Evolutionary conservation across 352 stramenopile genomes (phyloP).

Genomic region (Pythium chondricola): DNA sequence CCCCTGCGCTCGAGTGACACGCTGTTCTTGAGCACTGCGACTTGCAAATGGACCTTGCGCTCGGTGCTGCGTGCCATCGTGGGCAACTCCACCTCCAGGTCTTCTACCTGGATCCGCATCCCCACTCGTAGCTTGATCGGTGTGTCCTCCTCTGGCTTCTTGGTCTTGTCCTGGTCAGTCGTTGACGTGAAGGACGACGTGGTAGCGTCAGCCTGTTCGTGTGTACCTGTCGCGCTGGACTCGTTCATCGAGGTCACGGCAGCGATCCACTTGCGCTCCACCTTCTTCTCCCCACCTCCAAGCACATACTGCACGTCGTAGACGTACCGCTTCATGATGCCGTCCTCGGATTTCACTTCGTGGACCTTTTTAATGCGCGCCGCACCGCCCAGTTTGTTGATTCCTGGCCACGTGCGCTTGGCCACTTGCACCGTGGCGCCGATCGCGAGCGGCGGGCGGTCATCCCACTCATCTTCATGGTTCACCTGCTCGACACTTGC

Average conservation of each 20-base stretch:
- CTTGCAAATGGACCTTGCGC: conserved; percentile 30
- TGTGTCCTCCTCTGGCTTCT: neutral
- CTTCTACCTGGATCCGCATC: conserved; percentile 11
- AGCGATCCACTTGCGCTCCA: conserved; percentile 78
- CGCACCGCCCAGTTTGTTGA: conserved; percentile 80
- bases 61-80: neutral
- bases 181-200: too few relatives aligned
- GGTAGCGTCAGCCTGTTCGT: neutral
- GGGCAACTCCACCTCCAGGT: conserved; percentile 12
- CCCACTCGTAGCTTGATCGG: conserved; percentile 10
- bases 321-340: conserved; percentile 30
- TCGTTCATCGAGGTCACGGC: conserved; percentile 25
- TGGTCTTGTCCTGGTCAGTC: too few relatives aligned
- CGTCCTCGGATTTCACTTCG: conserved; percentile 25
- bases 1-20: conserved; percentile 24
- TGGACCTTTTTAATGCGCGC: conserved; percentile 62
- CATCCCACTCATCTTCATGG: conserved; percentile 35
- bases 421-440: conserved; percentile 65
- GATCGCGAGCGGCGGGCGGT: conserved; percentile 36
- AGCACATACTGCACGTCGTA: conserved; percentile 77
- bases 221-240: neutral
- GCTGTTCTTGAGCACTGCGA: conserved; percentile 33
- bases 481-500: conserved; percentile 28
- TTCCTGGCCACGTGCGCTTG: conserved; percentile 80
- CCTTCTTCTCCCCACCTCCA: conserved; percentile 66